Conservation (phyloP, 495 filamentous ascomycete species). For the Penicillium maclennaniae region DNA sequence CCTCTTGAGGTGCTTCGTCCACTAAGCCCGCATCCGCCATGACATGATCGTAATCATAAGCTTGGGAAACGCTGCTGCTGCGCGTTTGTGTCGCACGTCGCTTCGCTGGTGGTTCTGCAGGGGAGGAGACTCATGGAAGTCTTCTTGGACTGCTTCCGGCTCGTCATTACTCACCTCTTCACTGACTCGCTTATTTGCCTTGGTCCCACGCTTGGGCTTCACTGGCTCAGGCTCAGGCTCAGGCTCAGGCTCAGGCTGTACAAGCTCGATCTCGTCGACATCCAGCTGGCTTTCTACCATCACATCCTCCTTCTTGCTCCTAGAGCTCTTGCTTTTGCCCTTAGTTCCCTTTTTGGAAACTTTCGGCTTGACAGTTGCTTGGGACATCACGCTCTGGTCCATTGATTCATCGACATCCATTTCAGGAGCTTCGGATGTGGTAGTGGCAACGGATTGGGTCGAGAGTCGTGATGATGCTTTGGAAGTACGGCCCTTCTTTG, state of each 20-base stretch:
- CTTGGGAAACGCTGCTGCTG: slow-evolving; percentile 33
- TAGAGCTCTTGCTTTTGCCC: slow-evolving; percentile 35
- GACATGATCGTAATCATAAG: slow-evolving; percentile 15
- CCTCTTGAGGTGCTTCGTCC: slow-evolving; percentile 21
- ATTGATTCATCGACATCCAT: slow-evolving; percentile 51
- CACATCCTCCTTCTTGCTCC: slow-evolving; percentile 59
- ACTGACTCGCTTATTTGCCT: slow-evolving; percentile 64
- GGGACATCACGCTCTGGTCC: slow-evolving; percentile 66
- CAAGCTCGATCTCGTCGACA: slow-evolving; percentile 24
- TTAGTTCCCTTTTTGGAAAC: slow-evolving; percentile 47
- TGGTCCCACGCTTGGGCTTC: slow-evolving; percentile 43
- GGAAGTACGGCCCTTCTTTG: slow-evolving; percentile 58
- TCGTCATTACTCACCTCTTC: slow-evolving; percentile 56
- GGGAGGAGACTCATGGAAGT: slow-evolving; percentile 26
- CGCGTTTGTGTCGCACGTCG: slow-evolving; percentile 58
- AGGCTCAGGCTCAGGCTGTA: slow-evolving; percentile 32
- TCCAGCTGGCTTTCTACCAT: slow-evolving; percentile 43
- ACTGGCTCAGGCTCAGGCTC: slow-evolving; percentile 32
- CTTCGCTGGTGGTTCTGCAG: slow-evolving; percentile 58
- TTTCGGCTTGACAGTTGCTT: slow-evolving; percentile 48
- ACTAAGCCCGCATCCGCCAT: slow-evolving; percentile 22
- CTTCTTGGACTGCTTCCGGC: slow-evolving; percentile 16
- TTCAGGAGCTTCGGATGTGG: slow-evolving; percentile 50
- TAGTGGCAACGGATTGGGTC: slow-evolving; percentile 58
- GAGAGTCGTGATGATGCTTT: slow-evolving; percentile 66